phyloP scores from a whole-genome alignment of 345 rosid genomes.

The Draba incana region DNA sequence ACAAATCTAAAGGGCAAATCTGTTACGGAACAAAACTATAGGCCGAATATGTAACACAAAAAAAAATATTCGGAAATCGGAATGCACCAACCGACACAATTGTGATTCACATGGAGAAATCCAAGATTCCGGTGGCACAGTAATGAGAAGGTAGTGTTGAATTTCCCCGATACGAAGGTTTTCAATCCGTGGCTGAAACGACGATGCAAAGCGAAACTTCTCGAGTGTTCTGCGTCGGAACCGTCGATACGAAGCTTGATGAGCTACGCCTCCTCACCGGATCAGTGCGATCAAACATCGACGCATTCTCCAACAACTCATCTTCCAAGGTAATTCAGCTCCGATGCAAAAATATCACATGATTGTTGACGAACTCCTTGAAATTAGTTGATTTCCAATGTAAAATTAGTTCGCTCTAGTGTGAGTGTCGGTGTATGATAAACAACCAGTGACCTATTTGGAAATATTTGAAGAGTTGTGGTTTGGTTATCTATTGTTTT shows the following conservation, averaged over 20 bases:
- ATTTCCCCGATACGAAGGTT: neutral
- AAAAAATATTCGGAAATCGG: neutral
- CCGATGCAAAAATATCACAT: neutral
- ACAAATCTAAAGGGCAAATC: neutral
- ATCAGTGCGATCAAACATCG: conserved; percentile 63
- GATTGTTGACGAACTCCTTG: neutral
- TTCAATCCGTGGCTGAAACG: neutral
- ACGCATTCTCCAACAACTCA: conserved; percentile 46
- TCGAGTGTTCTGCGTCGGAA: conserved; percentile 77
- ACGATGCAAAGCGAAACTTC: conserved; percentile 23
- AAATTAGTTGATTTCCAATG: neutral
- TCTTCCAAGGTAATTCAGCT: conserved; percentile 50
- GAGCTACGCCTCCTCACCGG: conserved; percentile 76
- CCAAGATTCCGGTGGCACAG: neutral
- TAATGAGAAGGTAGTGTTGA: no score
- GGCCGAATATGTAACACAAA: neutral
- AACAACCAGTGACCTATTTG: no score
- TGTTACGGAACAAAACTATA: no score
- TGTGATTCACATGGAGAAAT: neutral
- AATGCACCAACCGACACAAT: neutral
- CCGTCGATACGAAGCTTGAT: conserved; percentile 83
- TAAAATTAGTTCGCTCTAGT: neutral
- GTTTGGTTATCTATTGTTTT: no score
- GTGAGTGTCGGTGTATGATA: neutral
- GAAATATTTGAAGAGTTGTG: no score